These are phyloP conservation scores for Picochlorum sp. DNA, from an alignment of 139 green algal genomes.

Conservation along the genomic window DNA sequence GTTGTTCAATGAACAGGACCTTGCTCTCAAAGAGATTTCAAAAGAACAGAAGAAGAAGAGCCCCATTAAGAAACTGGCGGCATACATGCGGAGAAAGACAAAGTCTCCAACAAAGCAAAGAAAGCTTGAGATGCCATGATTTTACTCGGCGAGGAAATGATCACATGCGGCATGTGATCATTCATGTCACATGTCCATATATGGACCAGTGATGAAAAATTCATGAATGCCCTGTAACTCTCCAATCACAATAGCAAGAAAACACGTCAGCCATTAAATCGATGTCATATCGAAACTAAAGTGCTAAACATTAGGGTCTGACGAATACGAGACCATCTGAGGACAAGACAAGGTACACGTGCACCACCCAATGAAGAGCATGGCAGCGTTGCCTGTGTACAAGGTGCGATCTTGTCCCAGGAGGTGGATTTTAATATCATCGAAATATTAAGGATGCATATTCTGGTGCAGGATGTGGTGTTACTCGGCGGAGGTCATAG, in stretches of 20 bases:
- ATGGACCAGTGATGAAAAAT: too few relatives aligned
- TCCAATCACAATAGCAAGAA: too few relatives aligned
- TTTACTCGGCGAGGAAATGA: too few relatives aligned
- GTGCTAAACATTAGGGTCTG: too few relatives aligned
- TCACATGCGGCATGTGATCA: too few relatives aligned
- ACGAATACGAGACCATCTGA: neutral
- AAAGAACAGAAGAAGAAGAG: neutral
- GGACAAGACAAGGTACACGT: neutral
- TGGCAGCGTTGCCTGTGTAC: neutral
- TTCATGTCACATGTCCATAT: too few relatives aligned
- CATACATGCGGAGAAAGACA: neutral
- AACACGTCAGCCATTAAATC: too few relatives aligned
- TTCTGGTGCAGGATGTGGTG: conserved; percentile 65
- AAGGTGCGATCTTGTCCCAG: neutral
- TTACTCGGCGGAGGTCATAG: conserved; percentile 77
- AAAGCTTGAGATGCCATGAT: neutral
- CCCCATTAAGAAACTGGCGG: neutral
- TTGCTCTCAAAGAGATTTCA: neutral
- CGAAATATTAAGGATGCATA: neutral
- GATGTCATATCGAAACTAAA: too few relatives aligned
- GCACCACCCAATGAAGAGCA: neutral
- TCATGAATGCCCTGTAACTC: too few relatives aligned
- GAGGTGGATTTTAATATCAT: neutral
- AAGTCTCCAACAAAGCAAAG: neutral
- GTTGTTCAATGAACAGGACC: neutral